Percentiles rank a stretch among this genome's conserved stretches.
These are phyloP conservation scores for Solanum ahanhuiri DNA, from an alignment of 257 asterid genomes.

Conservation along the genomic window DNA sequence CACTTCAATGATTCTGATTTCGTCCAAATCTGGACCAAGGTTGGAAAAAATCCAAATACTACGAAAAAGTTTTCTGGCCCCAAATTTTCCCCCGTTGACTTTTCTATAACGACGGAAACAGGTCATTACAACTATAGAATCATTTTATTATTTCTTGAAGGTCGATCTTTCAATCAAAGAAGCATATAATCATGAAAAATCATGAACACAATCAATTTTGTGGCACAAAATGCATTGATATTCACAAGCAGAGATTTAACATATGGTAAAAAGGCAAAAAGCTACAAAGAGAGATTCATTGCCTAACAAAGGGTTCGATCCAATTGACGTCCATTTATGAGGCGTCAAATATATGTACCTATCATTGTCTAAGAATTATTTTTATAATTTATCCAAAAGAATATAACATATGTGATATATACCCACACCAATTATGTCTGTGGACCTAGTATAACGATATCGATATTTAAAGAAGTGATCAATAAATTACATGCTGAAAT, in stretches of 20 bases:
- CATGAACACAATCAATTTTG: background rate
- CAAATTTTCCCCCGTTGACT: too few species aligned
- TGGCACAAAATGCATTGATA: background rate
- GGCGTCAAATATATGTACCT: background rate
- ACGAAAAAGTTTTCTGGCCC: rapidly evolving
- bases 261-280: background rate
- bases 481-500: background rate
- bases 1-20: too few species aligned
- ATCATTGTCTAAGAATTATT: background rate
- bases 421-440: background rate
- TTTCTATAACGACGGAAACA: too few species aligned
- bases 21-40: too few species aligned
- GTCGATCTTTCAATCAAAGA: background rate
- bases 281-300: background rate
- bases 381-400: background rate
- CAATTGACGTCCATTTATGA: background rate
- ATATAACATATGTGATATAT: background rate
- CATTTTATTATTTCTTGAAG: background rate
- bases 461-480: background rate
- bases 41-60: too few species aligned
- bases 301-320: background rate
- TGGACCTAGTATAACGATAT: background rate
- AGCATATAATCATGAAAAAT: background rate
- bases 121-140: background rate
- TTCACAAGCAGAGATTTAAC: background rate